Conservation (phyloP, 306 rosid species). For the Canavalia ensiformis region DNA sequence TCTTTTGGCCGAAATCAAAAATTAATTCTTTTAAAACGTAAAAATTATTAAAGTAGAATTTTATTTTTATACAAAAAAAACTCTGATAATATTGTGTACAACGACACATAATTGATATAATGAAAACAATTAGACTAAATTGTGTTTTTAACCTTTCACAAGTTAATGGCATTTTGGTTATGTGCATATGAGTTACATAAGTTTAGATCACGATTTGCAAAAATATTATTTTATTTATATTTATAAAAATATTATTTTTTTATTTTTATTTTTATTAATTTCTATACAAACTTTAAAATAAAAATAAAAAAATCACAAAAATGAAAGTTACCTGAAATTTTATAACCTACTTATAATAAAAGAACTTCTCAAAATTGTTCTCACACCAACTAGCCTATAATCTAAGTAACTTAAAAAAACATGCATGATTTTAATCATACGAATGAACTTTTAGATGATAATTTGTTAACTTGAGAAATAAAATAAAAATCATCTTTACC, state of each 20-base stretch:
- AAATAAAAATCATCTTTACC: conserved; percentile 8
- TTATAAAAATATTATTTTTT: too few species aligned
- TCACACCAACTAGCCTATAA: not conserved
- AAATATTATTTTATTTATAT: too few species aligned
- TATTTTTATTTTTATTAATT: too few species aligned
- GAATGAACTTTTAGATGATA: not conserved
- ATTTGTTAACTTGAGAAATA: not conserved
- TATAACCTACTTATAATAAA: not conserved
- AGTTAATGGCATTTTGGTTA: not conserved
- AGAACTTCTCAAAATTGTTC: not conserved
- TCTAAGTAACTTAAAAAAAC: not conserved
- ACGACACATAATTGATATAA: not conserved
- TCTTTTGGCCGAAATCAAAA: too few species aligned
- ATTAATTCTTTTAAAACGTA: too few species aligned
- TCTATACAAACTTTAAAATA: too few species aligned
- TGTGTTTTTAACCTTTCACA: not conserved
- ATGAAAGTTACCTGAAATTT: too few species aligned
- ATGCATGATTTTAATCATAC: not conserved
- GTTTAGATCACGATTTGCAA: too few species aligned
- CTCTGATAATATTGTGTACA: not conserved
- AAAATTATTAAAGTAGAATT: too few species aligned
- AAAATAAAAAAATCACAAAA: too few species aligned
- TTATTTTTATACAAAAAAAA: too few species aligned
- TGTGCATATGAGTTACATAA: not conserved
- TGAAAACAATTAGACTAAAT: not conserved